A percentile compares a stretch with the other conserved stretches of the same genome.
Evolutionary conservation across 768 basidiomycete species (phyloP).

Genomic region (Xerocomus spinulosus): DNA sequence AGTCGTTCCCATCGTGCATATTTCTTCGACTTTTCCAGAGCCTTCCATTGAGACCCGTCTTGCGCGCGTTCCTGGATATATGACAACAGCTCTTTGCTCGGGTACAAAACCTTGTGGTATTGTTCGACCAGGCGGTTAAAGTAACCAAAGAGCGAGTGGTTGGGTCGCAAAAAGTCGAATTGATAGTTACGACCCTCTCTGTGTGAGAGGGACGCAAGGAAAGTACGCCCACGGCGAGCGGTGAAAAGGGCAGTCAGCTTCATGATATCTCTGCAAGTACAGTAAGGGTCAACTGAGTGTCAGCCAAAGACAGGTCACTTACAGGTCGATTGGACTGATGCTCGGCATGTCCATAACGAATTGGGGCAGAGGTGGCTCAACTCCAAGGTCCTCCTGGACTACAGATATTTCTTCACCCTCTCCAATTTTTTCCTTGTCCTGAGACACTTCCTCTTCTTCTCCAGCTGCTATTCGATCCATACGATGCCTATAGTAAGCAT

Average conservation of each 20-base stretch:
- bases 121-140: constrained; percentile 98
- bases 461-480: constrained; percentile 80
- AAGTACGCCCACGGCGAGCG: constrained; percentile 82
- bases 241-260: constrained; percentile 95
- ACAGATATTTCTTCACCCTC: constrained; percentile 30
- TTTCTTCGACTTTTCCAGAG: constrained; percentile 67
- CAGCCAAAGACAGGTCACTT: constrained; percentile 33
- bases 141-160: constrained; percentile 92
- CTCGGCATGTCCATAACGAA: constrained; percentile 85
- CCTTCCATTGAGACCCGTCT: constrained; percentile 68
- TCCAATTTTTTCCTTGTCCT: constrained; percentile 41
- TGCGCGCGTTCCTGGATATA: constrained; percentile 66
- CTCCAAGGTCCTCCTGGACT: constrained; percentile 55
- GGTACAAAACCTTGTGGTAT: constrained; percentile 86
- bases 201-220: constrained; percentile 78
- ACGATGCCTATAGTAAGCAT: constrained; percentile 95
- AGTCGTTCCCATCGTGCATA: constrained; percentile 88
- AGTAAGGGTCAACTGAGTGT: background rate
- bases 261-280: constrained; percentile 73
- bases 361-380: constrained; percentile 74
- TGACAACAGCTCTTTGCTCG: constrained; percentile 69
- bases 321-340: constrained; percentile 88
- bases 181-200: constrained; percentile 95
- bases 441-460: constrained; percentile 57
- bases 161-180: constrained; percentile 95